Evolutionary conservation across 2,329 filamentous ascomycete species (phyloP), one percentile per base, ranked within the genome.

Genomic region (Claviceps sp.): DNA sequence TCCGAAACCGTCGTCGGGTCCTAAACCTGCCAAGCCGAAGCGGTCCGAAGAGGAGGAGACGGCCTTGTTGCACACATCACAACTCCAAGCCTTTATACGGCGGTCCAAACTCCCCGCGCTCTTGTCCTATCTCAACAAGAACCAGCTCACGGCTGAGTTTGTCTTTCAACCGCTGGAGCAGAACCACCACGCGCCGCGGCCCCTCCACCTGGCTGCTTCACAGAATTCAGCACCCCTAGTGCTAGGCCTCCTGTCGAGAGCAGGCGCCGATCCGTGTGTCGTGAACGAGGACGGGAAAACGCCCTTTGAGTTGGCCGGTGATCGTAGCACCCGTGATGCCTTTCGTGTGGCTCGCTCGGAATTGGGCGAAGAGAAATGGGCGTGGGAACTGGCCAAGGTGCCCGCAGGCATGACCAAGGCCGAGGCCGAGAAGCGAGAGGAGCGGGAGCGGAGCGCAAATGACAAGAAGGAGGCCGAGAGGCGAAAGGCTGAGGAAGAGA

Each of bases 81-180:
- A 98, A 62, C 74, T 98, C 0, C 88, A 93, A 61, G 85, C 88
- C 1, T 76, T 97, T 26, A 86, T 95, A 53, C 85, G 88, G 45
- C 85, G 93, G 43, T 94, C 88, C 2, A 97, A 95, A 66, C 80
- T 93, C 0, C 91, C 93, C 0, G 88, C 86, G 0, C 71, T 98
- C 2, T 74, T 96, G 16, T 83, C 86, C 1, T 98, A 97, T 63
- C 72, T 98, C 5, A 79, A 82, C 55, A 83, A 78, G 55, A 95
- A 96, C 68, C 71, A 73, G 2, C 71, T 97, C 9, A 71, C 79
- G 1, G 63, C 86, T 0, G 76, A 85, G 53, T 96, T 95, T 62
- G 73, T 71, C 23, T 95, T 97, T 64, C 75, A 82, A 51, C 89
- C 89, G 0, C 59, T 73, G 1, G 79, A 85, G 53, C 78, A 83